Conservation (phyloP, 176 grass and related monocot species). For the Carex scoparia region DNA sequence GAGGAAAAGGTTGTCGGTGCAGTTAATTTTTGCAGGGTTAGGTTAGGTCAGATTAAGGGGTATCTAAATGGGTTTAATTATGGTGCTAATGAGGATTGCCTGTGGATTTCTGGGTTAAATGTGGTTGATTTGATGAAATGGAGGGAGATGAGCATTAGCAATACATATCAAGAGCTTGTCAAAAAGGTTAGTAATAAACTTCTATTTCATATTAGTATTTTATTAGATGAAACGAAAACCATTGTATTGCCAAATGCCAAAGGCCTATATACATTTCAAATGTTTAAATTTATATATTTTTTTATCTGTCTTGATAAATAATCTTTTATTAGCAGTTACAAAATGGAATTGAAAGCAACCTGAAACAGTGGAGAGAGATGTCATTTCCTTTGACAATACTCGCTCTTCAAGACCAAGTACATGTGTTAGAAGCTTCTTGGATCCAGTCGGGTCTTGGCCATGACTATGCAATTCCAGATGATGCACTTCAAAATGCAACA, state of each 20-base stretch:
- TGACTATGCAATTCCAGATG: slow-evolving; percentile 53
- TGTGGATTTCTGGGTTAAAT: slow-evolving; percentile 76
- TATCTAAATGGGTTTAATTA: slow-evolving; percentile 40
- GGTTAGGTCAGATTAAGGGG: slow-evolving; percentile 44
- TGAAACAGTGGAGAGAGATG: slow-evolving; percentile 32
- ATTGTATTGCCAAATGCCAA: not conserved
- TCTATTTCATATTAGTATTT: not conserved
- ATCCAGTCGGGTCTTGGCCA: slow-evolving; percentile 72
- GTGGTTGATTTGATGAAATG: slow-evolving; percentile 72
- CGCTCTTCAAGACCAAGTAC: slow-evolving; percentile 65
- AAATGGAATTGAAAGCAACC: slow-evolving; percentile 27
- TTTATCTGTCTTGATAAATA: not conserved
- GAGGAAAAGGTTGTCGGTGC: slow-evolving; percentile 56
- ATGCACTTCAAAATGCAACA: slow-evolving; percentile 29
- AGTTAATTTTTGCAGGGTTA: slow-evolving; percentile 52
- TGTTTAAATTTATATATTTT: not conserved
- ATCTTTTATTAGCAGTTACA: slow-evolving; percentile 26
- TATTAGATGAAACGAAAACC: not conserved
- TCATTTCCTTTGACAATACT: slow-evolving; percentile 44
- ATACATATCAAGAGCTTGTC: slow-evolving; percentile 29
- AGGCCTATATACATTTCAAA: not conserved
- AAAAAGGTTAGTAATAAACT: slow-evolving; percentile 43
- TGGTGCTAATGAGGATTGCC: slow-evolving; percentile 39
- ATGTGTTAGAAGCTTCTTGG: slow-evolving; percentile 46
- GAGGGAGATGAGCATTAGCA: slow-evolving; percentile 51